Base-by-base conservation (phyloP, 2,329 filamentous ascomycete species). In the Cercospora citrullina region DNA sequence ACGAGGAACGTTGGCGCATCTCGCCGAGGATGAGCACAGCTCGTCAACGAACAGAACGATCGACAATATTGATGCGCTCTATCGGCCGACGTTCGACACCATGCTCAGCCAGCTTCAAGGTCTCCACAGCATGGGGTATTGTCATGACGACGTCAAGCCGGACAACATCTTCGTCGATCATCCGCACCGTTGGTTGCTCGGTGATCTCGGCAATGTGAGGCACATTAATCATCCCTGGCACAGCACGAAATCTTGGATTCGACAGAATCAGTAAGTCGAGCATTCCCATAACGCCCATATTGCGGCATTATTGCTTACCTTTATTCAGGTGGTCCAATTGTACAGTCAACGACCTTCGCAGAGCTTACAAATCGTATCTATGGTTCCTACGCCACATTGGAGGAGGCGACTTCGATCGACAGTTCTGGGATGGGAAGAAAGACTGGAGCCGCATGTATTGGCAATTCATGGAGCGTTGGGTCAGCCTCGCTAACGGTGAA, bases 101-200 rank as follows among this genome's bases (percentile, higher is more conserved):
- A 64, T 79, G 3, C 75, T 80, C 8, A 12, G 28, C 0, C 71
- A 64, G 9, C 67, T 80, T 5, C 62, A 71, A 12, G 45, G 14
- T 1, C 69, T 80, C 4, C 79, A 81, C 60, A 31, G 31, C 6
- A 68, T 68, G 12, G 77, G 77, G 14, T 76, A 75, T 48, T 80
- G 79, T 68, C 79, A 80, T 64, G 77, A 80, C 69, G 79, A 81
- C 51, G 68, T 80, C 55, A 80, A 80, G 66, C 74, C 75, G 0
- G 69, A 70, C 60, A 80, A 80, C 51, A 72, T 80, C 36, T 78
- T 79, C 33, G 64, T 77, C 7, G 45, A 69, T 58, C 68, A 72
- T 9, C 36, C 68, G 5, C 60, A 66, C 3, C 64, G 74, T 26
- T 80, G 76, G 77, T 63, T 78, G 7, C 67, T 79, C 1, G 79